Evolutionary conservation across 2,329 filamentous ascomycete species (phyloP).

Genomic region (Talaromyces piceae): DNA sequence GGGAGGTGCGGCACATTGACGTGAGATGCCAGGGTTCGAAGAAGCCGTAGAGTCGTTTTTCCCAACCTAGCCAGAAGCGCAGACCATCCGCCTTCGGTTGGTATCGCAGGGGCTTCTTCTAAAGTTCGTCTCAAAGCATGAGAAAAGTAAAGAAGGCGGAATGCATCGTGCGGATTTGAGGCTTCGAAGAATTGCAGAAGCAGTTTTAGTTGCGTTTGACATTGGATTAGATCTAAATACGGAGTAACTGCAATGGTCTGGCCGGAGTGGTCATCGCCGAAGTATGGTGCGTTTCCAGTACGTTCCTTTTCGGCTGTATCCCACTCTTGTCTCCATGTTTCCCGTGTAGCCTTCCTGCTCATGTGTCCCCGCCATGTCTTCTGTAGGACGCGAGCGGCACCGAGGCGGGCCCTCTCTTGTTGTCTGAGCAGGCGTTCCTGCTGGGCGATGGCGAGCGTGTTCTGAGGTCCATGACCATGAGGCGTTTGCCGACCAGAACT

Average conservation of each 20-base stretch:
- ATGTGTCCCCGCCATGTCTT: slow-evolving; percentile 73
- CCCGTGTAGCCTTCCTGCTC: slow-evolving; percentile 52
- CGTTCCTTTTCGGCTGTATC: slow-evolving; percentile 50
- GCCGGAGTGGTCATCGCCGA: slow-evolving; percentile 30
- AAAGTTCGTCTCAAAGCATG: slow-evolving; percentile 34
- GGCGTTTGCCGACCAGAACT: slow-evolving; percentile 52
- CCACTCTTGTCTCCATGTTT: slow-evolving; percentile 53
- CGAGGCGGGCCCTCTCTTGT: slow-evolving; percentile 67
- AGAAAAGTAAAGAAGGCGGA: slow-evolving; percentile 39
- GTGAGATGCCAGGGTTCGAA: slow-evolving; percentile 20
- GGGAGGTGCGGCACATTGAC: slow-evolving; percentile 15
- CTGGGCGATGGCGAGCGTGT: slow-evolving; percentile 76
- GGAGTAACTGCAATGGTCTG: not conserved
- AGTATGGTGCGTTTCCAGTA: slow-evolving; percentile 19
- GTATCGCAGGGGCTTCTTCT: slow-evolving; percentile 28
- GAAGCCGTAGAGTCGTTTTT: slow-evolving; percentile 26
- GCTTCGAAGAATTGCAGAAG: slow-evolving; percentile 60
- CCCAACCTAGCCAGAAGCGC: slow-evolving; percentile 33
- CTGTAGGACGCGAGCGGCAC: slow-evolving; percentile 68
- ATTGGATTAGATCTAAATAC: slow-evolving; percentile 13
- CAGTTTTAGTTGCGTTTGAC: slow-evolving; percentile 53
- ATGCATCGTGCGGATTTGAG: slow-evolving; percentile 31
- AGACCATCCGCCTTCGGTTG: slow-evolving; percentile 35
- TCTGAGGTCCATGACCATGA: slow-evolving; percentile 57
- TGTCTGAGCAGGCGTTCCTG: slow-evolving; percentile 76